Base-by-base conservation (phyloP, 805 yeast genomes). In the Yamadazyma laniorum region DNA sequence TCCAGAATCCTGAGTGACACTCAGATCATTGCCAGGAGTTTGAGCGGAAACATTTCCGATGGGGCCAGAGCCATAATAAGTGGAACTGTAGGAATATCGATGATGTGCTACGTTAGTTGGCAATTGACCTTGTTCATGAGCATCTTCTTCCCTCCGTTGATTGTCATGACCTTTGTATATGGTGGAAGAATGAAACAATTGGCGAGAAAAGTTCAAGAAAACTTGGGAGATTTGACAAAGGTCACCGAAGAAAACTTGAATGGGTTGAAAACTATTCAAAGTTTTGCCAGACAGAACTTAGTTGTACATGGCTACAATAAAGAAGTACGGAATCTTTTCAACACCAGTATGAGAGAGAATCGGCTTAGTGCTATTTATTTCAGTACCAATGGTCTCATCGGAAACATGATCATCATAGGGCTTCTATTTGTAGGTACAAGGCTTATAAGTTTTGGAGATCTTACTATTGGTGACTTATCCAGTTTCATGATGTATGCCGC, bases 401-500 rank as follows among this genome's bases (percentile, higher is more conserved):
- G 97, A 1, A 90, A 91, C 55, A 65, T 79, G 21, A 85, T 89
- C 6, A 62, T 91, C 33, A 65, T 91, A n/a, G 83, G 88, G 1
- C 63, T 91, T 38, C 70, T 91, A 21, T 77, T 84, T 5, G 70
- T 86, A 14, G 98, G 98, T 3, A 83, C 95, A 1, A 74, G 78
- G 37, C 79, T 91, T 80, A 93, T 91, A 17, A 70, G 81, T 26
- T 65, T 65, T 26, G 96, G 96, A 0, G 78, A 79, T 29, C 61
- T 91, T 40, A 76, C 95, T 0, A 75, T 89, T 27, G 98, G 98
- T 37, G 96, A 90, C 51, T 70, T 91, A 30, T 83, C 95, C 5
- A 84, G 95, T 35, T 91, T 89, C 59, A 82, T 90, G 81, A 85
- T 91, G 93, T 91, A 91, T 63, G 93, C 97, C 0, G 87, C 87